Base-by-base conservation (phyloP, 2,329 filamentous ascomycete genomes). In the Neonectria faginata region DNA sequence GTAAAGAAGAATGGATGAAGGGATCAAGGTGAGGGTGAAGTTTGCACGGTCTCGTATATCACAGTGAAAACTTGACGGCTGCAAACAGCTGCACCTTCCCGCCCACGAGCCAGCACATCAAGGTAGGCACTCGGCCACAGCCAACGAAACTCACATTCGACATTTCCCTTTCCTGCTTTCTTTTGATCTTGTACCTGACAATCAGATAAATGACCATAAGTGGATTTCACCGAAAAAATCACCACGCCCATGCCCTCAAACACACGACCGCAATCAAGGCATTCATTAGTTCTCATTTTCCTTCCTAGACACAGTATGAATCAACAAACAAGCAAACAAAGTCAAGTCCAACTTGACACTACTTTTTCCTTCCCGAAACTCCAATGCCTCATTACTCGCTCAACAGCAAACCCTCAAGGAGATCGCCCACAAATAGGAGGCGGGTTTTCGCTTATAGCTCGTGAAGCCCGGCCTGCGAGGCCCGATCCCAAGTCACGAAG, bases 351-450 rank as follows among this genome's bases (percentile, higher is more conserved):
- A 33, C 48, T n/a, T 39, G 45, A 25, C 44, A 58, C 55, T 59
- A 20, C 48, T 33, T 70, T 57, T 59, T 22, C 36, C 57, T 31
- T 58, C 33, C 47, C 42, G 59, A 62, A 73, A 72, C 70, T 73
- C 70, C 31, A 56, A n/a, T 29, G 29, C 20, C n/a, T 33, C 18
- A 33, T 33, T 33, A 36, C 3, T n/a, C 16, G n/a, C 22, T 51
- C n/a, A 12, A 27, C 16, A 36, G 18, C 29, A 51, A 51, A 20
- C 18, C 14, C 29, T 51, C n/a, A 51, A 22, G 48, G 29, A 41
- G 27, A 45, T 25, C 2, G 22, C 42, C 18, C 20, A 5, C n/a
- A 36, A 22, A 14, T n/a, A 9, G 7, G 48, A 29, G 44, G 45
- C 29, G 61, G 56, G 25, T 64, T 54, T 45, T 64, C 61, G 20